Conservation (phyloP, 2,329 filamentous ascomycete species). For the Neofusicoccum umdonicola region DNA sequence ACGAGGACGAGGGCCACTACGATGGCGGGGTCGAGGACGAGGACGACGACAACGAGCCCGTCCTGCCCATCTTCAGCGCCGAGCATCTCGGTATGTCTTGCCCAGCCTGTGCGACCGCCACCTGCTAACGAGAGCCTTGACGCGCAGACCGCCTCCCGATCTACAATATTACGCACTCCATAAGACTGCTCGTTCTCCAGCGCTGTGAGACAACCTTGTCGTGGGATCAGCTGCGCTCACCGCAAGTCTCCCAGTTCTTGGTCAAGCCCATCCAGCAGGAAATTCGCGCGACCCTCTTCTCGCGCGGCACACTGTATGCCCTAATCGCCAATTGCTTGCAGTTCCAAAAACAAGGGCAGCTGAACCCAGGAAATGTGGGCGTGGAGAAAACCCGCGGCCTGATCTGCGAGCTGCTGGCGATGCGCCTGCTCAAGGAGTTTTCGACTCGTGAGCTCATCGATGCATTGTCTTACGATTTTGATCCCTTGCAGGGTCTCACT, state of each 20-base stretch:
- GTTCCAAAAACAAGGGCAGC: slow-evolving; percentile 81
- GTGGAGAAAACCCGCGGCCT: slow-evolving; percentile 80
- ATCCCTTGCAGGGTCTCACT: slow-evolving; percentile 79
- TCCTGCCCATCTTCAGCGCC: slow-evolving; percentile 40
- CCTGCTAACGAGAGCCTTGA: slow-evolving; percentile 24
- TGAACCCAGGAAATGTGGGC: slow-evolving; percentile 79
- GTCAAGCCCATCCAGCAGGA: slow-evolving; percentile 93
- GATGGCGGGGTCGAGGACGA: slow-evolving; percentile 29
- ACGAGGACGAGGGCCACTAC: slow-evolving; percentile 28
- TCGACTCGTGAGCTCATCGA: slow-evolving; percentile 87
- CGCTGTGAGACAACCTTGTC: slow-evolving; percentile 88
- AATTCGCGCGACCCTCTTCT: slow-evolving; percentile 79
- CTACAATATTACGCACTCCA: slow-evolving; percentile 86
- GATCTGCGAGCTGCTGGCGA: slow-evolving; percentile 85
- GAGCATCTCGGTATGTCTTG: slow-evolving; percentile 34
- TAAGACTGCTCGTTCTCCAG: slow-evolving; percentile 78
- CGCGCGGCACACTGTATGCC: slow-evolving; percentile 81
- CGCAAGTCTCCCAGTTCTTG: slow-evolving; percentile 92
- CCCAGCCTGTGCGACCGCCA: slow-evolving; percentile 8
- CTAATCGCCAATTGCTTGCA: slow-evolving; percentile 92
- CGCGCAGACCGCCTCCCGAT: slow-evolving; percentile 76
- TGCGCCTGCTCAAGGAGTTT: slow-evolving; percentile 87
- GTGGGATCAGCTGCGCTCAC: slow-evolving; percentile 94
- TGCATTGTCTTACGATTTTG: slow-evolving; percentile 91
- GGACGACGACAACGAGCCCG: slow-evolving; percentile 30